phyloP scores from a whole-genome alignment of 1,284 basidiomycete genomes.

The Cerioporus squamosus region DNA sequence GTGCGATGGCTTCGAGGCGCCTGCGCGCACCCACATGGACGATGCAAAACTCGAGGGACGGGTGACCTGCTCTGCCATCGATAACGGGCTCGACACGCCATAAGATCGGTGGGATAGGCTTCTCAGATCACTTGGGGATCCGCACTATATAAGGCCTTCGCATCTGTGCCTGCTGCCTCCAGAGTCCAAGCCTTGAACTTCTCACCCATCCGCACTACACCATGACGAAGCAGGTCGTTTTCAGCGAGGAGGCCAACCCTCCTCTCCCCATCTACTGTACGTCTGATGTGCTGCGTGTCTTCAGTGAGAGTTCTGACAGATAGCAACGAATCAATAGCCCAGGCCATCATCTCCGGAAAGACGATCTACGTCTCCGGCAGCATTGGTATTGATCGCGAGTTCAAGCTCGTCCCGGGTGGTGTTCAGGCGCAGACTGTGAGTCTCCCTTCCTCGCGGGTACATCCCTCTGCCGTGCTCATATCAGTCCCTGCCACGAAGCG shows the following conservation, averaged over 20 bases:
- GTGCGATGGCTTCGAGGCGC: no score
- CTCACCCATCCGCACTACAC: background rate
- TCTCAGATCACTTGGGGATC: slow-evolving; percentile 1
- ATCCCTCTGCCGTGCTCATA: background rate
- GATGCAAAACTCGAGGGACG: background rate
- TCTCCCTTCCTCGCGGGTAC: background rate
- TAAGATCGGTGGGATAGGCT: background rate
- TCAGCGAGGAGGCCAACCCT: slow-evolving; percentile 47
- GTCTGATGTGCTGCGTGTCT: slow-evolving; percentile 16
- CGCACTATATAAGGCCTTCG: background rate
- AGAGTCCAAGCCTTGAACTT: background rate
- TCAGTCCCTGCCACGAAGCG: slow-evolving; percentile 38
- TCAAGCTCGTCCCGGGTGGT: slow-evolving; percentile 55
- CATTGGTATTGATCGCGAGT: slow-evolving; percentile 55
- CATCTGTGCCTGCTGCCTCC: background rate
- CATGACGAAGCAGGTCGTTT: slow-evolving; percentile 43
- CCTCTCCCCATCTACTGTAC: slow-evolving; percentile 56
- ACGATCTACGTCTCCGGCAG: slow-evolving; percentile 66
- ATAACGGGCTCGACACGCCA: slow-evolving; percentile 1
- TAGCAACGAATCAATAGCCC: slow-evolving; percentile 34
- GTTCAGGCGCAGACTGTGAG: slow-evolving; percentile 57
- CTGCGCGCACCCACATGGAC: background rate
- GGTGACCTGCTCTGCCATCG: slow-evolving; percentile 1
- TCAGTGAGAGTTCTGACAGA: background rate
- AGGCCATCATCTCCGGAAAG: slow-evolving; percentile 54